phyloP scores from a whole-genome alignment of 805 yeast species.

The Cyberlindnera americana region DNA sequence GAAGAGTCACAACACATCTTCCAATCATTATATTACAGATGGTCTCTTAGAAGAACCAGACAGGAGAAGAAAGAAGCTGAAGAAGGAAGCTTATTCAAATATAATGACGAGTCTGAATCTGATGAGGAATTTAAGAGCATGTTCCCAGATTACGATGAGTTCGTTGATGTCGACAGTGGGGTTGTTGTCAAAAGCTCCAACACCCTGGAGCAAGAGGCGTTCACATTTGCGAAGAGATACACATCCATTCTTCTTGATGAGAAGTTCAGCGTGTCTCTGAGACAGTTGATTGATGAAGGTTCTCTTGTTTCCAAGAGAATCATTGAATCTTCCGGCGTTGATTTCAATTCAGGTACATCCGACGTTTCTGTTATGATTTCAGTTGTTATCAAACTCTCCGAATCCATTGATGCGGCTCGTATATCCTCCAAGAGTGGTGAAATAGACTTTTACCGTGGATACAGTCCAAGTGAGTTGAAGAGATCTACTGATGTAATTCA shows the following conservation, averaged over 20 bases:
- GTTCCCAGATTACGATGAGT: slow-evolving; percentile 86
- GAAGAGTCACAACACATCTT: slow-evolving; percentile 43
- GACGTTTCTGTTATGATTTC: slow-evolving; percentile 34
- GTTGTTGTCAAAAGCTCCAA: slow-evolving; percentile 18
- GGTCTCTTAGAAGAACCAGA: slow-evolving; percentile 72
- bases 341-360: slow-evolving; percentile 22
- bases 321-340: slow-evolving; percentile 20
- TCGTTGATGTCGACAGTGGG: slow-evolving; percentile 37
- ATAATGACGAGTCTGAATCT: slow-evolving; percentile 58
- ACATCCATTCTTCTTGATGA: slow-evolving; percentile 37
- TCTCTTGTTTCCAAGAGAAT: slow-evolving; percentile 31
- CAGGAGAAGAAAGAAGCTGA: slow-evolving; percentile 59
- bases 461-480: slow-evolving; percentile 56
- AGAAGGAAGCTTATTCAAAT: slow-evolving; percentile 62
- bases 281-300: slow-evolving; percentile 40
- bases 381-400: slow-evolving; percentile 32
- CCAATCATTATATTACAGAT: slow-evolving; percentile 66
- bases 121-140: slow-evolving; percentile 77
- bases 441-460: slow-evolving; percentile 61
- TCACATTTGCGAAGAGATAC: slow-evolving; percentile 46
- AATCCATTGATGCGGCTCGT: slow-evolving; percentile 31
- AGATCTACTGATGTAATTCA: slow-evolving; percentile 50
- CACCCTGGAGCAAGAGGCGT: slow-evolving; percentile 46
- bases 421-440: slow-evolving; percentile 33
- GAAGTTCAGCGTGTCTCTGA: slow-evolving; percentile 13